Conservation (phyloP, 75 land plant species). For the Sequoiadendron giganteum region DNA sequence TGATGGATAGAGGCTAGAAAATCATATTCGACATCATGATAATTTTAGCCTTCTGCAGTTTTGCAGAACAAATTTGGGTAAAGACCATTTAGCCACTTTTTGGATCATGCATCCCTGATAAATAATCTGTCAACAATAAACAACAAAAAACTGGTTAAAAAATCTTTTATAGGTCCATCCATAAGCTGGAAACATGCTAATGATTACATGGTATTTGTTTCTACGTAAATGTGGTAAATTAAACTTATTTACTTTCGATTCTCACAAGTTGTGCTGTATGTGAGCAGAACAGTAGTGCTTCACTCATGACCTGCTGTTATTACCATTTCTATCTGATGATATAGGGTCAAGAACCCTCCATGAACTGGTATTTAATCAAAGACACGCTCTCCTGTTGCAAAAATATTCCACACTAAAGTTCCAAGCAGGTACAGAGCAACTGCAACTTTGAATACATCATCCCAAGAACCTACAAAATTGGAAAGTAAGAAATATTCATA, state of each 20-base stretch:
- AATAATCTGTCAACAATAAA: background rate
- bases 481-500: background rate
- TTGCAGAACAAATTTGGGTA: background rate
- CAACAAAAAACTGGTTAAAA: background rate
- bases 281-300: background rate
- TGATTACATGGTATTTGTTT: background rate
- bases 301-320: background rate
- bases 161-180: background rate
- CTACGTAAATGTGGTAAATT: background rate
- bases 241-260: background rate
- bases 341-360: background rate
- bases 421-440: conserved; percentile 81
- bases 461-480: conserved; percentile 81
- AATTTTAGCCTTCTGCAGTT: background rate
- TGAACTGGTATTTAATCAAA: conserved; percentile 45
- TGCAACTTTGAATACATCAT: conserved; percentile 92
- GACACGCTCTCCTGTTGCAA: conserved; percentile 86
- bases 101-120: background rate
- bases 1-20: background rate
- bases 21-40: background rate
- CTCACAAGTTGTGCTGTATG: background rate
- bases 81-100: background rate
- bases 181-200: background rate
- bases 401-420: conserved; percentile 88
- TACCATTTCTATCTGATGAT: background rate